Evolutionary conservation across 2,329 filamentous ascomycete genomes (phyloP).

Genomic region (Colletotrichum sublineola): DNA sequence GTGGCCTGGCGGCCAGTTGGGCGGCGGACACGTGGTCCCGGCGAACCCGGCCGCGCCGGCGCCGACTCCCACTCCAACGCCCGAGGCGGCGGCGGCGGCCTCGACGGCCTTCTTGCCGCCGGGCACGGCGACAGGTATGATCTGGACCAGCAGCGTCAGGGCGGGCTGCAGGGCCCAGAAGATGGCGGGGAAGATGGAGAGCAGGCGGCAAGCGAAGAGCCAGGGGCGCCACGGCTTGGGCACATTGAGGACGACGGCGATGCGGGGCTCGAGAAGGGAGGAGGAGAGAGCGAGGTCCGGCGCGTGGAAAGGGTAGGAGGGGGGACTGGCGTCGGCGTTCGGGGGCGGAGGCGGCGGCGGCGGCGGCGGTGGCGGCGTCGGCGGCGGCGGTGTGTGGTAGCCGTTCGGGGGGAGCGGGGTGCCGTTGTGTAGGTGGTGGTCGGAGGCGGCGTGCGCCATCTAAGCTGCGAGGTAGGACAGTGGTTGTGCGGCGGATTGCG

Average conservation of each 20-base stretch:
- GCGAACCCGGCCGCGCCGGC: slow-evolving; percentile 57
- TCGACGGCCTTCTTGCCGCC: slow-evolving; percentile 40
- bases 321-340: not conserved
- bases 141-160: slow-evolving; percentile 75
- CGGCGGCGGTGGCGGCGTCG: not conserved
- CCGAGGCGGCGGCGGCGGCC: slow-evolving; percentile 18
- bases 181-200: slow-evolving; percentile 77
- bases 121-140: slow-evolving; percentile 59
- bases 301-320: slow-evolving; percentile 28
- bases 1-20: slow-evolving; percentile 33
- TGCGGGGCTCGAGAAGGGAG: slow-evolving; percentile 77
- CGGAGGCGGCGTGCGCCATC: slow-evolving; percentile 33
- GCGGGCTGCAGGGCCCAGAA: slow-evolving; percentile 80
- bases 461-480: slow-evolving; percentile 15
- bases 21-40: slow-evolving; percentile 53
- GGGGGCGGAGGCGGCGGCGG: not conserved
- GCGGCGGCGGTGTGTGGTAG: not conserved
- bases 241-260: slow-evolving; percentile 83
- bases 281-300: slow-evolving; percentile 41
- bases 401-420: slow-evolving; percentile 20
- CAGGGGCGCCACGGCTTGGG: slow-evolving; percentile 79
- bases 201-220: slow-evolving; percentile 78
- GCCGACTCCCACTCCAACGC: not conserved
- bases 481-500: slow-evolving; percentile 30
- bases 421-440: slow-evolving; percentile 6